A percentile compares a stretch with the other conserved stretches of the same genome.
Conservation (phyloP, 2,329 filamentous ascomycete species). For the Talaromyces sp. region DNA sequence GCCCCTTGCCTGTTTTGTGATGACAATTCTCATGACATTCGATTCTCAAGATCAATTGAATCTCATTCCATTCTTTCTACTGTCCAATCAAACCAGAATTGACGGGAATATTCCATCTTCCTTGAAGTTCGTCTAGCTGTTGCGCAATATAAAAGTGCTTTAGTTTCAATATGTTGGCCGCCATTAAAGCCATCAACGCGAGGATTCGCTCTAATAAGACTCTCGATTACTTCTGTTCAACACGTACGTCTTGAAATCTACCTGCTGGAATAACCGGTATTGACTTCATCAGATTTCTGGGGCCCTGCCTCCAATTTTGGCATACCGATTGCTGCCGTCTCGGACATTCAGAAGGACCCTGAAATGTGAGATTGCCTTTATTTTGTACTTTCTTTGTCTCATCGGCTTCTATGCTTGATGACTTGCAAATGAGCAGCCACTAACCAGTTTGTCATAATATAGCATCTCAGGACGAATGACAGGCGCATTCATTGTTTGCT, state of each 20-base stretch:
- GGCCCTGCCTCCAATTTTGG: constrained; percentile 18
- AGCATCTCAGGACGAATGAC: constrained; percentile 19
- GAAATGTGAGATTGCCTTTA: constrained; percentile 13
- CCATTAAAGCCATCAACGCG: constrained; percentile 17
- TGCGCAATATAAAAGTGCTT: background rate
- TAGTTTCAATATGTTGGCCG: constrained; percentile 9
- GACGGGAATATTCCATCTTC: background rate
- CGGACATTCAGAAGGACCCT: constrained; percentile 17
- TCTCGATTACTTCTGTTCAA: constrained; percentile 18
- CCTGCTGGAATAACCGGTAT: background rate
- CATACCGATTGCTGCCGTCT: constrained; percentile 15
- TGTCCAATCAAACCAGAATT: background rate
- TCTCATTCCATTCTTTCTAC: background rate
- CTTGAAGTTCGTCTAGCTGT: background rate
- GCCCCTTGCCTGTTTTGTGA: background rate
- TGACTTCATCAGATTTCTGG: constrained; percentile 15
- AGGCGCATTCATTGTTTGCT: constrained; percentile 12
- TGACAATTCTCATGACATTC: background rate
- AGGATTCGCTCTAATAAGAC: constrained; percentile 17
- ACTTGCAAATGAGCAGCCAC: background rate
- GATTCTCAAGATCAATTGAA: background rate
- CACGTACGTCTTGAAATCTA: constrained; percentile 10
- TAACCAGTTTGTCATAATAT: background rate
- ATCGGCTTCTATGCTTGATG: background rate
- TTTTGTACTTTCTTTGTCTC: no score